phyloP scores from a whole-genome alignment of 2,329 filamentous ascomycete genomes.

The Aspergillus felis region DNA sequence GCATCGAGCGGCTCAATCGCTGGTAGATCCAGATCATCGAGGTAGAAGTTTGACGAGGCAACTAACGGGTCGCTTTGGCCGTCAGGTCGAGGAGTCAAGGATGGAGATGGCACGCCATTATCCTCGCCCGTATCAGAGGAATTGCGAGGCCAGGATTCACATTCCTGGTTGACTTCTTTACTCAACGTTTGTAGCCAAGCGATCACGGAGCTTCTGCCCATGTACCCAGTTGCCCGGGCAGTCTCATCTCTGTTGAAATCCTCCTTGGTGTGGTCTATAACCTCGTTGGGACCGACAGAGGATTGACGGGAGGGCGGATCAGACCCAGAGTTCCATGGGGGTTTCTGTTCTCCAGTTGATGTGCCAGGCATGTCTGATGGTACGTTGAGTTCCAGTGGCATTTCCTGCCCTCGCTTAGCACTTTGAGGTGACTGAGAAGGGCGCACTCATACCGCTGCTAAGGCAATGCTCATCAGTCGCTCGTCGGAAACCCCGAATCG shows the following conservation, averaged over 20 bases:
- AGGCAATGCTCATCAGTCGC: slow-evolving; percentile 31
- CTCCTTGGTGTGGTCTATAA: slow-evolving; percentile 40
- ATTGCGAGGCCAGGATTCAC: slow-evolving; percentile 15
- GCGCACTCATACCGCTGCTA: slow-evolving; percentile 26
- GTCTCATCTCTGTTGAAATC: slow-evolving; percentile 40
- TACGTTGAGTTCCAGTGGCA: slow-evolving; percentile 18
- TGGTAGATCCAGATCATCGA: slow-evolving; percentile 40
- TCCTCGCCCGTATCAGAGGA: slow-evolving; percentile 15
- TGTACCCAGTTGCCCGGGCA: slow-evolving; percentile 39
- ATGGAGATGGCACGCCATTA: slow-evolving; percentile 25
- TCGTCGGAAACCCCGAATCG: slow-evolving; percentile 36
- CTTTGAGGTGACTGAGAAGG: neutral
- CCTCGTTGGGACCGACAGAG: slow-evolving; percentile 32
- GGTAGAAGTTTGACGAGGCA: slow-evolving; percentile 35
- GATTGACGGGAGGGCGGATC: slow-evolving; percentile 20
- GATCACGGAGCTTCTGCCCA: slow-evolving; percentile 45
- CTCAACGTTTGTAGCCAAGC: slow-evolving; percentile 41
- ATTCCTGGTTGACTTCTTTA: slow-evolving; percentile 29
- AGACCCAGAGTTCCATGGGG: slow-evolving; percentile 14
- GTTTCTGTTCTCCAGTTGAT: slow-evolving; percentile 15
- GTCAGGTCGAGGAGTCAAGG: slow-evolving; percentile 22
- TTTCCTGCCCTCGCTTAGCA: slow-evolving; percentile 23
- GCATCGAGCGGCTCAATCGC: slow-evolving; percentile 31
- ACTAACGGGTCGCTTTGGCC: slow-evolving; percentile 21
- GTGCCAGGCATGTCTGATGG: slow-evolving; percentile 14